phyloP scores from a whole-genome alignment of 257 asterid species.

The Oldenlandia corymbosa region DNA sequence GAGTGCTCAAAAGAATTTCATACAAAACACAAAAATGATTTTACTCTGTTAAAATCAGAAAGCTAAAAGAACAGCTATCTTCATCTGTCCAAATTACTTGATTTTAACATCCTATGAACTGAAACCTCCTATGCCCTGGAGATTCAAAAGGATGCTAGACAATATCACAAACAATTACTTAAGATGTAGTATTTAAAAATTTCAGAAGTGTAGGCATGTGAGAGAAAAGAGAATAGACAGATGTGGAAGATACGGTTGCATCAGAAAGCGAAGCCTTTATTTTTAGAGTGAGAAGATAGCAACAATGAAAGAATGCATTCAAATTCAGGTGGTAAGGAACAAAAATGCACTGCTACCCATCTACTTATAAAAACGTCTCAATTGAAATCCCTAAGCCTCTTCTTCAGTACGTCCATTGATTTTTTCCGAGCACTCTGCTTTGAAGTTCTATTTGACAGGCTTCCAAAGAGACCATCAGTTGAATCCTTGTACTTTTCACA shows the following conservation, averaged over 20 bases:
- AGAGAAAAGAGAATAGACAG: not conserved
- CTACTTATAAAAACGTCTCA: conserved; percentile 26
- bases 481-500: conserved; percentile 85
- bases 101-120: not conserved
- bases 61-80: not conserved
- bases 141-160: not conserved
- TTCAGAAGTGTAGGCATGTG: no score
- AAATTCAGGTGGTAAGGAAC: conserved; percentile 8
- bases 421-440: conserved; percentile 79
- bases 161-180: not conserved
- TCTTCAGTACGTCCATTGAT: conserved; percentile 77
- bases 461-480: conserved; percentile 80
- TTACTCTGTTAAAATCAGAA: not conserved
- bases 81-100: not conserved
- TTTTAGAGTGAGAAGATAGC: not conserved
- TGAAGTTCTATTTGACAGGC: conserved; percentile 67
- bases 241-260: not conserved
- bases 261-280: not conserved
- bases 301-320: conserved; percentile 12
- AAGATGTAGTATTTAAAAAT: no score
- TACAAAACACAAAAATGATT: not conserved
- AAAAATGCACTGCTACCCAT: not conserved
- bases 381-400: conserved; percentile 74
- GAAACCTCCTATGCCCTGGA: not conserved
- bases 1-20: not conserved